Evolutionary conservation across 2,329 filamentous ascomycete genomes (phyloP), one percentile per base, ranked within the genome.

Genomic region (Aspergillus nomiae): DNA sequence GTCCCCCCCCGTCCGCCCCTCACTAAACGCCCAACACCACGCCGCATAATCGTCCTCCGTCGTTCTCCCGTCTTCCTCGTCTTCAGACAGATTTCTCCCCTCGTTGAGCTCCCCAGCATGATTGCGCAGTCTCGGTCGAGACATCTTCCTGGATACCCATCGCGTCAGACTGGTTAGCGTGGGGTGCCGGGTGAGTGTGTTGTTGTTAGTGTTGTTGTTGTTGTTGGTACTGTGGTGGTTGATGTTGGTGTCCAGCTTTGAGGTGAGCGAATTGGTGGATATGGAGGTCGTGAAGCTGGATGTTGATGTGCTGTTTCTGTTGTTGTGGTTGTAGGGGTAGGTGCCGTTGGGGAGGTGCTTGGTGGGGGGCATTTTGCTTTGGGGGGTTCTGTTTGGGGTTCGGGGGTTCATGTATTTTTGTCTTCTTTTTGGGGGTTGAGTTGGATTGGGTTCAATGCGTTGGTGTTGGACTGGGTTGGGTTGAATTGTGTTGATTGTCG

Each of bases 1-100:
- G 34, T 6, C 16, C 32, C 34, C 34, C 34, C 12, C 14, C 19
- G 56, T 11, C 32, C 43, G 53, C 8, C 60, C 63, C 11, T 61
- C 58, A 4, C 61, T 66, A 50, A 67, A 68, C 1, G 65, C 63
- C 10, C 56, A 61, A 36, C 62, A 65, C 28, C 62, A 67, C 6
- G 65, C 63, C 19, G 65, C 63, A 14, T 67, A 69, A 8, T 59
- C 45, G 19, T 48, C 62, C 16, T 55, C 54, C 1, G 32, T 56
- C 9, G n/a, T 30, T 6, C 36, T 30, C 2, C 51, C 30, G 7
- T 58, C 38, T 11, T 38, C 19, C 7, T 50, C 48, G 6, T 45
- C n/a, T 1, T 6, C 2, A 6, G 36, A 19, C 16, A 41, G 30
- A 36, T 3, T 28, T 28, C 26, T 34, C 7, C 36, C 38, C 38